Evolutionary conservation across 176 grass and related monocot species (phyloP), one percentile per base, ranked within the genome.

Genomic region (Eleusine indica): DNA sequence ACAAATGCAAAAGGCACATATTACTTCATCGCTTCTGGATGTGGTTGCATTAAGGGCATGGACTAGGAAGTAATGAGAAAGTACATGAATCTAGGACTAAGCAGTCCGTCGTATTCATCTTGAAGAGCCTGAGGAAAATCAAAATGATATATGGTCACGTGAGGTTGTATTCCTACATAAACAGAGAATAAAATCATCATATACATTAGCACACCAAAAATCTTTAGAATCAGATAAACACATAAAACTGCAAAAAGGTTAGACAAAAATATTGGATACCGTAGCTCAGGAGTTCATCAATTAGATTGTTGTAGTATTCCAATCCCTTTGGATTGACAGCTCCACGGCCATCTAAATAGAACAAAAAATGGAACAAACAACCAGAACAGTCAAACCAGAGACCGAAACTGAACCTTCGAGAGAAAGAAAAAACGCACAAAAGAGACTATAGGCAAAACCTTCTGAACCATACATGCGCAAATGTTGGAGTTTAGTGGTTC

Each of bases 61-160:
- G n/a, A 5, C 35, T 40, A 43, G 10, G 62, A 13, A 29, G 57
- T 1, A 38, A 72, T 69, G 40, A 80, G 43, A 67, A 83, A 73
- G 35, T 95, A 93, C 96, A 98, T 82, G 72, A 98, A 88, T 84
- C 79, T 91, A 25, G 87, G 89, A 87, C 89, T 95, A 46, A 98
- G 74, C 41, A 90, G 15, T 15, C 93, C 96, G 2, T 52, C 58
- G 57, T 98, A 92, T 81, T 94, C 89, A 32, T 95, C 91, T 83
- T 98, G 85, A 40, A 98, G 82, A 83, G 91, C 89, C 85, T 91
- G 93, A 37, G 96, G 93, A 44, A 95, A 94, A 85, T 98, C 96
- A 40, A 95, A 98, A 87, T 95, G 93, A 44, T 91, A 86, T 30
- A 98, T 84, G 28, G 96, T 98, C 16, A 98, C 91, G 21, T 98